Evolutionary conservation across 371 early-diverging fungal genomes (phyloP), one percentile per base, ranked within the genome.

Genomic region (Funneliformis caledonium): DNA sequence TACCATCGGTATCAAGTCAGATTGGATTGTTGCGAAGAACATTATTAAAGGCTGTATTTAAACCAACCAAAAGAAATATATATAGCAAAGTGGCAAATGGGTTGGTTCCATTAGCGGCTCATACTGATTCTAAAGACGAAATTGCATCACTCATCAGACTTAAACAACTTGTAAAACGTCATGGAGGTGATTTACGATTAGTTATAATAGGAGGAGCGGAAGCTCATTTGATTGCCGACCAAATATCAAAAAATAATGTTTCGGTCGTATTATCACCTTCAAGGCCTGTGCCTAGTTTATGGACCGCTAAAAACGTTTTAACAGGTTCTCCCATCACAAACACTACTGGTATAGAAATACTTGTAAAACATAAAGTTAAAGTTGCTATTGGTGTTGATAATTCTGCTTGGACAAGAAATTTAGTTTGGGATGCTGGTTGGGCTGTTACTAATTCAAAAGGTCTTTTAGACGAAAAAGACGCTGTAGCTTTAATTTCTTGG

Each of bases 351-450:
- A 84, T 89, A 37, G 89, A 92, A 68, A 86, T 89, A 11, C 85
- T 96, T 14, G 83, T 86, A 77, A 82, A 84, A 14, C 88, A 91
- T 42, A 91, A 93, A 22, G 95, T 96, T 61, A 88, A 88, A 72
- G 84, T 94, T 6, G 92, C 87, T 26, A 72, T 94, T 45, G 89
- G 92, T 42, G 88, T 89, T 0, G 12, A 48, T 31, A 89, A 91
- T 77, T 87, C 91, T 62, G 89, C 91, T n/a, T 83, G 85, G 64
- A 90, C 89, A 4, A 89, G 94, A 72, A 90, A 91, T 59, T 83
- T 95, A 81, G 87, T 91, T 2, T 94, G 93, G 92, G 94, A 93
- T 82, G 93, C 96, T 42, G 94, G 92, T n/a, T 94, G 93, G 94
- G 88, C 89, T 12, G 82, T 86, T 1, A 82, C 81, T 26, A 85